Base-by-base conservation (phyloP, 2,329 filamentous ascomycete species). In the Colletotrichum eremochloae region DNA sequence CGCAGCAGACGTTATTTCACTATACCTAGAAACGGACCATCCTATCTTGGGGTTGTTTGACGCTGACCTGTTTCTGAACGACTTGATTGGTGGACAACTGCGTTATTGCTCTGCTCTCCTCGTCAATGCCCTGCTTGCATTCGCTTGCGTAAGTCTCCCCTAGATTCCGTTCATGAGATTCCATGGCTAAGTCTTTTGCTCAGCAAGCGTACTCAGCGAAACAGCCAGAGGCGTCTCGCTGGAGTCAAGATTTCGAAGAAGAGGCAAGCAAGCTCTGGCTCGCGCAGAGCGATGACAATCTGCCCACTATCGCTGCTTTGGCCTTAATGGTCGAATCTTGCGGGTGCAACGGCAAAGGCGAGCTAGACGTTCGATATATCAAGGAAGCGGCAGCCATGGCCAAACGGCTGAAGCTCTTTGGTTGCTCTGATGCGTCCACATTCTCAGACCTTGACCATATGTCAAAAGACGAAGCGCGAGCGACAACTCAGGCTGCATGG, bases 11-110 rank as follows among this genome's bases (percentile, higher is more conserved):
- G 73, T 75, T 36, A 80, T 83, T 33, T 82, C 81, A 6, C 73
- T 80, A 3, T 83, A 83, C 58, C 70, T 83, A 4, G 76, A 79
- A 68, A 83, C 81, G 2, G 82, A 84, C 12, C 81, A 83, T 69
- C 81, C 82, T 0, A 75, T 84, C 4, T 72, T 84, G n/a, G 81
- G 80, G 1, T 67, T 78, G 0, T 84, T 84, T 42, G 77, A 81
- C 36, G 68, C 82, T 0, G 46, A 76, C 38, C 69, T 82, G 1
- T 82, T 84, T 48, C 71, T 84, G 14, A 63, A 76, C 14, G 79
- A 83, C 63, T 73, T 84, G 5, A 68, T 79, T 3, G 64, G 73
- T 18, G 65, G 75, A 3, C 65, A 72, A 29, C 57, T 68, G 9
- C 73, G 74, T 0, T 80, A 78, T 63, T 84, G 82, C 53, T 82